Base-by-base conservation (phyloP, 352 stramenopile genomes). In the Labyrinthula sp. region DNA sequence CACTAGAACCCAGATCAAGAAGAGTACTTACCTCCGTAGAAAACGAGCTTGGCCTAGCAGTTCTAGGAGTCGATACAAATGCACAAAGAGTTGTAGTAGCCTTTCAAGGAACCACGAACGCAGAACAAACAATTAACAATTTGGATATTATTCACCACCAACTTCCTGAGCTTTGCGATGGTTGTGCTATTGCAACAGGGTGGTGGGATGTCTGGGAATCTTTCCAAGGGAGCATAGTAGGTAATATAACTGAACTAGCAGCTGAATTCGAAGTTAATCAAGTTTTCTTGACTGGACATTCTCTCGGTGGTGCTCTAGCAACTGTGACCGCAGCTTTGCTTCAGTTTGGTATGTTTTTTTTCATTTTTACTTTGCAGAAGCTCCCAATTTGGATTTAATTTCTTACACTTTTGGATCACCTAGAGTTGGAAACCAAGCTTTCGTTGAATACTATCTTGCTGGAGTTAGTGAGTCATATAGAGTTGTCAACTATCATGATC, bases 381-480 rank as follows among this genome's bases (percentile, higher is more conserved):
- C 20, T 30, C 27, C n/a, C 38, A 38, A 15, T 18, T 10, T 15
- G 28, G 14, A n/a, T 46, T 9, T 14, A 17, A 12, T 30, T 31
- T n/a, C n/a, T 3, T 57, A 57, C 34, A 57, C 48, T 10, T 57
- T 57, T 56, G 48, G 48, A 9, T 45, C 54, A 25, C 48, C 48
- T 9, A 40, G 48, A n/a, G 30, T 57, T 18, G 48, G 48, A 4
- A 57, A 57, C 24, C 24, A 10, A 12, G n/a, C 40, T 6, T 57
- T 57, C 21, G 30, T 27, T 12, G 9, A 1, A 2, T 58, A 18
- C 9, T 31, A 31, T 0, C 24, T 4, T 22, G 10, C n/a, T 2
- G 0, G 3, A 0, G 22, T 52, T 23, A 14, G 15, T 3, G 12
- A 4, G 9, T 52, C 31, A 35, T 48, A 36, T 2, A 31, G 43